A percentile compares a stretch with the other conserved stretches of the same genome.
Evolutionary conservation across 2,329 filamentous ascomycete genomes (phyloP).

Genomic region (Phialophora macrospora): DNA sequence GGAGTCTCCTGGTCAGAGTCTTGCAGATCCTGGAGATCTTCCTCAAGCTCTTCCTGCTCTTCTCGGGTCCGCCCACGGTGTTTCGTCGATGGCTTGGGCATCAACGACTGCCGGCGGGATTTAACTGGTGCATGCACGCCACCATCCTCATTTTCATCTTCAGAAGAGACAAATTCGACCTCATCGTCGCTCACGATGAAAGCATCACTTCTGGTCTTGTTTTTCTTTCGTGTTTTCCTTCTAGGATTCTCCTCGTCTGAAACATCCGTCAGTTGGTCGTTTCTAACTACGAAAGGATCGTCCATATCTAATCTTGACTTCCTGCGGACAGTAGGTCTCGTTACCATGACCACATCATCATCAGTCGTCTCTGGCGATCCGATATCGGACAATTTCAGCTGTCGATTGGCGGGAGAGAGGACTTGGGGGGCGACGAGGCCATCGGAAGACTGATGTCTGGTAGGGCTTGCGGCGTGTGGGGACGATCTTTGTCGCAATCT

Average conservation of each 20-base stretch:
- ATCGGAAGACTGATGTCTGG: not conserved
- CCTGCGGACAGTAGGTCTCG: constrained; percentile 28
- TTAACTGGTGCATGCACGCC: not conserved
- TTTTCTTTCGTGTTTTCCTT: constrained; percentile 39
- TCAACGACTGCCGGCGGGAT: constrained; percentile 4
- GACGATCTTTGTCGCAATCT: constrained; percentile 15
- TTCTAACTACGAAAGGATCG: constrained; percentile 39
- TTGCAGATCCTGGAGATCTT: constrained; percentile 52
- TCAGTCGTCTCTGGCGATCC: constrained; percentile 42
- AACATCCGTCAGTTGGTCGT: constrained; percentile 33
- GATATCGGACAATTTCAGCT: constrained; percentile 28
- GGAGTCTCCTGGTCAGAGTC: constrained; percentile 47
- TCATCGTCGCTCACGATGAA: constrained; percentile 41
- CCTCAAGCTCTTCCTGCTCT: constrained; percentile 50
- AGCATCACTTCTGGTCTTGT: constrained; percentile 39
- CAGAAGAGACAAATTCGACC: constrained; percentile 34
- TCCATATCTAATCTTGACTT: constrained; percentile 37
- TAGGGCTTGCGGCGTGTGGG: not conserved
- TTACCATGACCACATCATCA: constrained; percentile 38
- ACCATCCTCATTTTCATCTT: constrained; percentile 24
- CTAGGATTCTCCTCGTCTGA: constrained; percentile 33
- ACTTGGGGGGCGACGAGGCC: not conserved
- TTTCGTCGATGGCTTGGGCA: constrained; percentile 15
- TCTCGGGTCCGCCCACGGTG: constrained; percentile 35
- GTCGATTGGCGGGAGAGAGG: constrained; percentile 5